Evolutionary conservation across 352 stramenopile species (phyloP).

Genomic region (Phytophthora brassicae): DNA sequence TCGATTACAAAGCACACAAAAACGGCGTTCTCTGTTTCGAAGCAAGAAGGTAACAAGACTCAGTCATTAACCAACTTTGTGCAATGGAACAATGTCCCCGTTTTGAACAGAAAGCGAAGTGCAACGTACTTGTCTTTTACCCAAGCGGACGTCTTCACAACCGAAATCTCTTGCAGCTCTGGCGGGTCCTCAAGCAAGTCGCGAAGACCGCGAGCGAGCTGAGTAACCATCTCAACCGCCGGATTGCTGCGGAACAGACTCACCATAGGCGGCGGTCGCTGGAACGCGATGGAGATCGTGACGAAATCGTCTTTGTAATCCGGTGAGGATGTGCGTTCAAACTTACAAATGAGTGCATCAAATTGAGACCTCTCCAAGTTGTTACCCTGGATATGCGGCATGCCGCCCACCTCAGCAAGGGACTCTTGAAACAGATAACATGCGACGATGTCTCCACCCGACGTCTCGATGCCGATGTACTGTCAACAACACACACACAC

Average conservation of each 20-base stretch:
- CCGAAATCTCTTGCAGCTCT: conserved; percentile 78
- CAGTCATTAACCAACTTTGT: conserved; percentile 13
- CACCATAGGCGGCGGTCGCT: conserved; percentile 79
- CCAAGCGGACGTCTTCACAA: conserved; percentile 81
- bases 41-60: conserved; percentile 8
- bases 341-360: conserved; percentile 85
- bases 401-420: conserved; percentile 77
- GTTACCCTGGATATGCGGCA: conserved; percentile 77
- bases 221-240: conserved; percentile 80
- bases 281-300: conserved; percentile 84
- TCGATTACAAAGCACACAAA: conserved; percentile 79
- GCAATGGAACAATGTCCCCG: background rate
- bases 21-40: conserved; percentile 64
- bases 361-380: conserved; percentile 85
- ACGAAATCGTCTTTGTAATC: conserved; percentile 79
- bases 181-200: conserved; percentile 79
- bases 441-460: conserved; percentile 71
- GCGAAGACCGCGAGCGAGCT: conserved; percentile 76
- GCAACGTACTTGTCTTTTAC: conserved; percentile 79
- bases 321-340: conserved; percentile 63
- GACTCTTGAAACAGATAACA: conserved; percentile 89
- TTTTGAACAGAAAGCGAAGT: background rate
- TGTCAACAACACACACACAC: conserved; percentile 25
- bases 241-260: conserved; percentile 83
- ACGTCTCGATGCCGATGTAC: conserved; percentile 85